Percentiles rank a stretch among this genome's conserved stretches.
Evolutionary conservation across 176 grass and related monocot species (phyloP).

Genomic region (Puya raimondii): DNA sequence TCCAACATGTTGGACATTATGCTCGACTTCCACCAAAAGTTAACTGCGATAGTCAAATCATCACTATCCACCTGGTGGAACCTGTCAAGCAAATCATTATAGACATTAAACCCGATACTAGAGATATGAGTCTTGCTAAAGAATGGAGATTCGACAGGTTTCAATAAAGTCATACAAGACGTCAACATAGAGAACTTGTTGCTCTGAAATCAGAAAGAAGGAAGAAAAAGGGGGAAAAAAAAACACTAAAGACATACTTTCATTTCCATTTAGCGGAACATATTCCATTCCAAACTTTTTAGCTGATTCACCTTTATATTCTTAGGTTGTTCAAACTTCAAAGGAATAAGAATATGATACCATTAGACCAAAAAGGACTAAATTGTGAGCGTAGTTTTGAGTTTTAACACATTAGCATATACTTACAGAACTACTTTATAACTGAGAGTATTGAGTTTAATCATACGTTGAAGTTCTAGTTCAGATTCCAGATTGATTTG

Average conservation of each 20-base stretch:
- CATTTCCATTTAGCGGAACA: too few relatives aligned
- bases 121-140: not conserved
- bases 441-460: not conserved
- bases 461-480: not conserved
- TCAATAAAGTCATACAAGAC: not conserved
- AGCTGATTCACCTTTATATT: too few relatives aligned
- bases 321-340: too few relatives aligned
- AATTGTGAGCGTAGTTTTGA: too few relatives aligned
- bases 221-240: slow-evolving; percentile 9
- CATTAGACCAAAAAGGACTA: too few relatives aligned
- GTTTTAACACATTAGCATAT: not conserved
- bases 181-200: too few relatives aligned
- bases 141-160: not conserved
- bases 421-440: not conserved
- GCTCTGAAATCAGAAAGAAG: not conserved
- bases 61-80: slow-evolving; percentile 95
- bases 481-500: not conserved
- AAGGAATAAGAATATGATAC: too few relatives aligned
- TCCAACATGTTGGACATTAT: slow-evolving; percentile 76
- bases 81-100: slow-evolving; percentile 46
- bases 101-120: not conserved
- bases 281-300: too few relatives aligned
- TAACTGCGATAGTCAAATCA: slow-evolving; percentile 86
- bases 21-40: slow-evolving; percentile 94
- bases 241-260: slow-evolving; percentile 8